Conservation (phyloP, 352 stramenopile genomes). For the Globisporangium nodosum region DNA sequence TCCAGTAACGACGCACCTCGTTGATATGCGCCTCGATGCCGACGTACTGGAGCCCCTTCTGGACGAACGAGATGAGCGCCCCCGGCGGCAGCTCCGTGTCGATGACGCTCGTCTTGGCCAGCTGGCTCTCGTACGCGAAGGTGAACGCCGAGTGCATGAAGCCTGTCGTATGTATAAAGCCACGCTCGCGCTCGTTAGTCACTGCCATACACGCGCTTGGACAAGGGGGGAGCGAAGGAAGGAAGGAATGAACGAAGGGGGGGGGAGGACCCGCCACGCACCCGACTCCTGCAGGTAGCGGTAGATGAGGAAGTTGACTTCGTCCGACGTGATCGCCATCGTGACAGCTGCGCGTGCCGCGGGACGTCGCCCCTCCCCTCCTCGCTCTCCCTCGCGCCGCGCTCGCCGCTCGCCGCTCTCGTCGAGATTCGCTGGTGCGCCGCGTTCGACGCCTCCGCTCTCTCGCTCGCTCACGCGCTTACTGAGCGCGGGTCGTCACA, state of each 20-base stretch:
- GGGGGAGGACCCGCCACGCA: slow-evolving; percentile 23
- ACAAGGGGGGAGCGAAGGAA: neutral
- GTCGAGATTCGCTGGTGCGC: neutral
- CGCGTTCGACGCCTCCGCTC: neutral
- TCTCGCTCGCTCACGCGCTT: neutral
- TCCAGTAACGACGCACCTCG: slow-evolving; percentile 31
- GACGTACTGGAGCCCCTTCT: slow-evolving; percentile 97
- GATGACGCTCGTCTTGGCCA: slow-evolving; percentile 91
- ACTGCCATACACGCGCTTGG: neutral
- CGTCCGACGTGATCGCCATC: slow-evolving; percentile 92
- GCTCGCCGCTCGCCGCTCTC: neutral
- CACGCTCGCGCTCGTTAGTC: neutral
- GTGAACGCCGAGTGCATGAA: slow-evolving; percentile 98
- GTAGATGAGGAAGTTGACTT: slow-evolving; percentile 98
- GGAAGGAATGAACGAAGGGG: neutral
- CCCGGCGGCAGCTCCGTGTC: slow-evolving; percentile 93
- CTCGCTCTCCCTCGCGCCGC: neutral
- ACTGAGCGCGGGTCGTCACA: neutral
- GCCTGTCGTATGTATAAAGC: slow-evolving; percentile 25
- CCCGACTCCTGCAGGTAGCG: slow-evolving; percentile 95
- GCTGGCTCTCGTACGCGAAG: slow-evolving; percentile 97
- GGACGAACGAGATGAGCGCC: slow-evolving; percentile 96
- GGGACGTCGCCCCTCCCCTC: neutral
- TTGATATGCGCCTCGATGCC: slow-evolving; percentile 90
- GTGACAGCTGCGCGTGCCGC: neutral